phyloP scores from a whole-genome alignment of 2,329 filamentous ascomycete species.

The Tolypocladium ophioglossoides region DNA sequence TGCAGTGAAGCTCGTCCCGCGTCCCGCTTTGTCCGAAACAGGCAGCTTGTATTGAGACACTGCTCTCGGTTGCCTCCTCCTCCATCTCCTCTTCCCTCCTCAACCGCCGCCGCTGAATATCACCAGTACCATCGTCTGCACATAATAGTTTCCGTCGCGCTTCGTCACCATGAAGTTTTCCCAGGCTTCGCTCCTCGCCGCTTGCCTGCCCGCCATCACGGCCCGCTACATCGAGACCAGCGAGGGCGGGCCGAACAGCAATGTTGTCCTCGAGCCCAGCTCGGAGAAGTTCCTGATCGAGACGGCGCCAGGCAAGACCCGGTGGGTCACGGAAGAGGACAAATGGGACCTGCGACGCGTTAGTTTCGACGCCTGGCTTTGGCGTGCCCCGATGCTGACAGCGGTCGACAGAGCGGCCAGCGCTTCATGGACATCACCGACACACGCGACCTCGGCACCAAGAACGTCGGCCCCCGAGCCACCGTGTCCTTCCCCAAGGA shows the following conservation, averaged over 20 bases:
- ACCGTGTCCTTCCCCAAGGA: conserved; percentile 55
- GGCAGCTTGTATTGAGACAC: neutral
- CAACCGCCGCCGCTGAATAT: neutral
- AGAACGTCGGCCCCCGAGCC: conserved; percentile 18
- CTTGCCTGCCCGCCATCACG: conserved; percentile 42
- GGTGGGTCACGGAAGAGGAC: conserved; percentile 87
- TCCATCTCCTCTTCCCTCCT: neutral
- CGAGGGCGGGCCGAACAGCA: conserved; percentile 29
- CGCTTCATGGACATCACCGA: conserved; percentile 95
- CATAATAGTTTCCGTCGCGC: neutral
- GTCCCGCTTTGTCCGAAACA: neutral
- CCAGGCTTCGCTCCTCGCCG: conserved; percentile 39
- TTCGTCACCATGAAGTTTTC: conserved; percentile 38
- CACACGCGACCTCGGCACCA: conserved; percentile 46
- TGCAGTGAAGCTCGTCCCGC: neutral
- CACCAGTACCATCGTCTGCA: neutral
- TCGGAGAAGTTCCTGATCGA: conserved; percentile 59
- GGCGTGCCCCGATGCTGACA: neutral
- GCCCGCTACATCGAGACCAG: conserved; percentile 45
- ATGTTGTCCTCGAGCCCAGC: conserved; percentile 35
- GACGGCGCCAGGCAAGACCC: conserved; percentile 68
- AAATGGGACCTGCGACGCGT: conserved; percentile 88
- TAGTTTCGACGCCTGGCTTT: neutral
- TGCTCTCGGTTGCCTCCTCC: neutral
- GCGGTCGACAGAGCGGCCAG: conserved; percentile 54